Conservation (phyloP, 768 basidiomycete species). For the Gyrodon lividus region DNA sequence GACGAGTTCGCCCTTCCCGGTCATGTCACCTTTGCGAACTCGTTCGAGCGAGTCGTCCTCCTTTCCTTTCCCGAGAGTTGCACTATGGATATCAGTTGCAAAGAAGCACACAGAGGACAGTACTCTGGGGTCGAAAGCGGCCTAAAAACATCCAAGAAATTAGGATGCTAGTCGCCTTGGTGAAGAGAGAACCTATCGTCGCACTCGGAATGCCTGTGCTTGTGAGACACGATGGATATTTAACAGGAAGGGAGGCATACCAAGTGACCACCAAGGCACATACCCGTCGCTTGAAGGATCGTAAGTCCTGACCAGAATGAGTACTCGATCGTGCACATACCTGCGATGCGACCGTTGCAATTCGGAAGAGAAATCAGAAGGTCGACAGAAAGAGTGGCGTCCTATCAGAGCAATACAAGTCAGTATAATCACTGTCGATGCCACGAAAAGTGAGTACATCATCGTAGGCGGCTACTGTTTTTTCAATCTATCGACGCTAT, state of each 20-base stretch:
- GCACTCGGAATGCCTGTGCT: conserved; percentile 52
- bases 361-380: conserved; percentile 68
- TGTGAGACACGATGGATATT: conserved; percentile 1
- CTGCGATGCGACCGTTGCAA: conserved; percentile 90
- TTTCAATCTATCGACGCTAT: conserved; percentile 67
- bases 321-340: conserved; percentile 36
- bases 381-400: conserved; percentile 76
- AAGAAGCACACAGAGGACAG: conserved; percentile 91
- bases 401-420: conserved; percentile 41
- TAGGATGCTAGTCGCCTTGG: not conserved
- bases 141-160: conserved; percentile 41
- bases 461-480: conserved; percentile 83
- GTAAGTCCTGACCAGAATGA: conserved; percentile 6
- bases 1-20: conserved; percentile 79
- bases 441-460: conserved; percentile 49
- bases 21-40: conserved; percentile 73
- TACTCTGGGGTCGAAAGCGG: conserved; percentile 84
- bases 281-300: conserved; percentile 65
- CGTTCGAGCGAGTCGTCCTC: conserved; percentile 78
- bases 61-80: conserved; percentile 81
- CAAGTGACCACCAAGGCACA: conserved; percentile 88
- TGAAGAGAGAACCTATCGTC: conserved; percentile 4
- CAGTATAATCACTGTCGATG: not conserved
- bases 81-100: conserved; percentile 89
- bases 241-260: conserved; percentile 39